Evolutionary conservation across 2,329 filamentous ascomycete species (phyloP).

Genomic region (Lasiodiplodia theobromae): DNA sequence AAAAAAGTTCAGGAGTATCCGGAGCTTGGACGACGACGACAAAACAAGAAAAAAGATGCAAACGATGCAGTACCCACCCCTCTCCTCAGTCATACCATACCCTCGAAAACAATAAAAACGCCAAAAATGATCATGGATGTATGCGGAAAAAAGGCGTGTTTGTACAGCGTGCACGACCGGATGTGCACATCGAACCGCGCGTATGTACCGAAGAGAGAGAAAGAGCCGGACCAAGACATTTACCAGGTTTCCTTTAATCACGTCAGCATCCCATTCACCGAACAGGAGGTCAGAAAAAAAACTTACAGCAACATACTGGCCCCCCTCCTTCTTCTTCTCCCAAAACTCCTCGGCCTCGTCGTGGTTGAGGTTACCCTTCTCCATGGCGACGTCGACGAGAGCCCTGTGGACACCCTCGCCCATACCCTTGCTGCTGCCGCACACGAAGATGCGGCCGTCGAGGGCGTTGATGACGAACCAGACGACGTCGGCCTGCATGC

Average conservation of each 20-base stretch:
- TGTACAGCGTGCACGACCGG: constrained; percentile 6
- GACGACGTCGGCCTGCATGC: constrained; percentile 90
- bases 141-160: background rate
- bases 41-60: background rate
- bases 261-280: background rate
- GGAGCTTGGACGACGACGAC: background rate
- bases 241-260: constrained; percentile 13
- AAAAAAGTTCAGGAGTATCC: background rate
- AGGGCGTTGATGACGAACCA: constrained; percentile 97
- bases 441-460: constrained; percentile 96
- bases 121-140: background rate
- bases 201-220: background rate
- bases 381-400: constrained; percentile 87
- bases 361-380: constrained; percentile 83
- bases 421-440: constrained; percentile 95
- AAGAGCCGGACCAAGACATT: background rate
- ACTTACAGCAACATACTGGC: constrained; percentile 87
- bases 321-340: constrained; percentile 87
- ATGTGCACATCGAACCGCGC: background rate
- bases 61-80: background rate
- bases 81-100: background rate
- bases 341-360: constrained; percentile 89
- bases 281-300: too few relatives aligned
- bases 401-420: constrained; percentile 93
- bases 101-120: background rate